Base-by-base conservation (phyloP, 2,329 filamentous ascomycete genomes). In the Fusarium buxicola region DNA sequence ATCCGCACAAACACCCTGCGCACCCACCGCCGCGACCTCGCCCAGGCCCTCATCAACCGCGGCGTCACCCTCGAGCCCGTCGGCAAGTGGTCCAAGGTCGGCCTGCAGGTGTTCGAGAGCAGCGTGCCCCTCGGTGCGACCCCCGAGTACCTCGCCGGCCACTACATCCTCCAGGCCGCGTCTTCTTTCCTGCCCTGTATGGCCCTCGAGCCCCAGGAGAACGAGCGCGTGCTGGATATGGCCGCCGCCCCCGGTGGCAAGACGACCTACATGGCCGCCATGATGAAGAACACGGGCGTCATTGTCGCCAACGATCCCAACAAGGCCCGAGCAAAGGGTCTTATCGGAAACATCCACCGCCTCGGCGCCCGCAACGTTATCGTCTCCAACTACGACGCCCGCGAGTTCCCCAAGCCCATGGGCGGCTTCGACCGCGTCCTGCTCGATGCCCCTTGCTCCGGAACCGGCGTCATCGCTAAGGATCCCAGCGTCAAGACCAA, bases 31-130 rank as follows among this genome's bases (percentile, higher is more conserved):
- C 81, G 87, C 71, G 94, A 96, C 63, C 89, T 99, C 15, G 95
- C 95, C 9, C 94, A 97, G 76, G 86, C 94, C 2, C 85, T 97
- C 58, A 97, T 97, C 83, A 97, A 97, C 80, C 91, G 94, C 64
- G 95, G 95, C 65, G 95, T 99, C 44, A 96, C 94, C 12, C 86
- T 99, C 34, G 94, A 99, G 78, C 95, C 95, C 3, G 92, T 99
- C 15, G 95, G 95, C 60, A 98, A 98, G 78, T 99, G 95, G 95
- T 95, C 91, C 69, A 99, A 99, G 81, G 93, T 99, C 63, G 95
- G 95, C 43, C 85, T 99, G 35, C 95, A 99, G 77, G 88, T 99
- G 58, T 99, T 99, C 76, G 95, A 99, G 77, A 92, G 91, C 55
- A 90, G 89, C 60, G 82, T 86, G 6, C 92, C 93, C 3, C 86